phyloP scores from a whole-genome alignment of 2,329 filamentous ascomycete genomes.

The Zymoseptoria ardabiliae region DNA sequence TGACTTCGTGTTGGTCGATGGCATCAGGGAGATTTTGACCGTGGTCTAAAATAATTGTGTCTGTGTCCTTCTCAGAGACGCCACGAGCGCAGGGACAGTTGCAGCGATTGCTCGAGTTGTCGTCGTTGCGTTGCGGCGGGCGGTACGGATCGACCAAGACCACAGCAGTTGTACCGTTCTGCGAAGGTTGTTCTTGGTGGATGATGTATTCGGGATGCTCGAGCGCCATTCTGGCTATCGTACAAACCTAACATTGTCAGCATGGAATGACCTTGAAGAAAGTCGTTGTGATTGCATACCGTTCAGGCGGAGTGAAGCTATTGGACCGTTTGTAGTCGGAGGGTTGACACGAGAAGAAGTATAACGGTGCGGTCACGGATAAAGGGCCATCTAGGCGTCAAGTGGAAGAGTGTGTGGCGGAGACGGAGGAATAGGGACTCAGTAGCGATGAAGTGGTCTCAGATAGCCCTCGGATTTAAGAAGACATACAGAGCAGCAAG shows the following conservation, averaged over 20 bases:
- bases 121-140: slow-evolving; percentile 4
- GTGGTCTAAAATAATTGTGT: neutral
- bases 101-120: slow-evolving; percentile 3
- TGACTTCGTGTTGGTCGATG: neutral
- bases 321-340: neutral
- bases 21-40: neutral
- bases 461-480: neutral
- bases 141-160: slow-evolving; percentile 1
- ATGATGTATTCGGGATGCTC: neutral
- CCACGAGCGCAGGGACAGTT: slow-evolving; percentile 1
- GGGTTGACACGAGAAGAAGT: no score
- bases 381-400: no score
- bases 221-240: neutral
- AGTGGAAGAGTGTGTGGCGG: no score
- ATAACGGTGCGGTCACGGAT: no score
- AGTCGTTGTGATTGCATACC: neutral
- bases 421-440: no score
- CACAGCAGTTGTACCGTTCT: neutral
- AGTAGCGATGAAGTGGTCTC: neutral
- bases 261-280: neutral
- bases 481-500: neutral
- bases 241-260: neutral
- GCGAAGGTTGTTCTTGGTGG: neutral
- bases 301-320: neutral
- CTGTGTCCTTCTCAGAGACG: neutral